These are phyloP conservation scores for Colletotrichum sp. DNA, from an alignment of 2,329 filamentous ascomycete genomes.

Conservation along the genomic window DNA sequence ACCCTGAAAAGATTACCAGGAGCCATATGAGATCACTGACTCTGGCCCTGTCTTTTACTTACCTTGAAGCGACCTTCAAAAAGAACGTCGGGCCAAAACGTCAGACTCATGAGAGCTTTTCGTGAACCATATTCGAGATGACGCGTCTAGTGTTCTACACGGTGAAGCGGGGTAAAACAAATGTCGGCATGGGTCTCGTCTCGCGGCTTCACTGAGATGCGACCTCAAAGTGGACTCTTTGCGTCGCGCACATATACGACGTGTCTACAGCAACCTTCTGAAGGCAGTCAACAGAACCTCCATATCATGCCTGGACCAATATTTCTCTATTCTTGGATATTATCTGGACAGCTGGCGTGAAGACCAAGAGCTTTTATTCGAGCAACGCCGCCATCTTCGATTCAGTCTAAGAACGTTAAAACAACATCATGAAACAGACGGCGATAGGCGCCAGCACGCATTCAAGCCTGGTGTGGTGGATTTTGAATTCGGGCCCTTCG, in stretches of 20 bases:
- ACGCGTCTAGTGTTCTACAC: not conserved
- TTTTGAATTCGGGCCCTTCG: not conserved
- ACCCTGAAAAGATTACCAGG: not conserved
- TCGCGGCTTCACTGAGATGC: not conserved
- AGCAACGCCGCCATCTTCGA: not conserved
- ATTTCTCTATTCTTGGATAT: not conserved
- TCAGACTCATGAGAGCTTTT: not conserved
- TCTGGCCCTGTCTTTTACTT: no score
- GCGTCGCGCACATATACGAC: not conserved
- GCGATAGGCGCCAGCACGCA: not conserved
- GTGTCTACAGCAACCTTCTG: not conserved
- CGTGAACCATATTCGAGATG: accelerated
- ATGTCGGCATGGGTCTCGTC: not conserved
- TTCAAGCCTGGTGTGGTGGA: not conserved
- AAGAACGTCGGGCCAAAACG: accelerated
- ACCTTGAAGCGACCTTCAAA: not conserved
- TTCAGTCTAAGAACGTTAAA: not conserved
- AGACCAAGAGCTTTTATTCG: not conserved
- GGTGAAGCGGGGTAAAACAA: not conserved
- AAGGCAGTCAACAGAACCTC: not conserved
- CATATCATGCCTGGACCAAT: not conserved
- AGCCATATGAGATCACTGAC: not conserved
- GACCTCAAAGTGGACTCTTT: not conserved
- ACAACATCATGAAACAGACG: not conserved
- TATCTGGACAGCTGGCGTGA: not conserved